Evolutionary conservation across 371 early-diverging fungal species (phyloP), one percentile per base, ranked within the genome.

Genomic region (Mortierella sp.): DNA sequence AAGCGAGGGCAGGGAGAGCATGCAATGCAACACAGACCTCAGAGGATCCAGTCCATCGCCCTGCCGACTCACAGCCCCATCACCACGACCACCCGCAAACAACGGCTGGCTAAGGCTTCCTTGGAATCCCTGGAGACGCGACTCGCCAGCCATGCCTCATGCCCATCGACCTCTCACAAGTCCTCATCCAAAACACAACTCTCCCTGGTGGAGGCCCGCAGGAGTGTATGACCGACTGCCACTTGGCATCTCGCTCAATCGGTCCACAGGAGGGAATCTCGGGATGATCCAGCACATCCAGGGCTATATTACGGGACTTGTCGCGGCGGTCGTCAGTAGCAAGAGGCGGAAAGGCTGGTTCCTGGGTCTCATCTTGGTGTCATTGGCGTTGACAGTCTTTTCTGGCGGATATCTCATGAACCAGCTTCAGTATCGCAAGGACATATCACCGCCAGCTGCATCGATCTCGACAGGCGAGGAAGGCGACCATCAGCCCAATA

Each of bases 311-410:
- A 11, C 53, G 11, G 45, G 53, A 1, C 22, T 58, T 11, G 47
- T 70, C 0, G 63, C 70, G 2, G 63, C 66, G 5, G 13, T 70
- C 6, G 53, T 76, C 44, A 69, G 55, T 63, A 73, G 67, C 52
- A 80, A 76, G 50, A 41, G 77, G 37, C 73, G 77, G 29, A 80
- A 73, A 64, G 71, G 77, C 37, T 80, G 81, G 81, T 80, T 80
- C 44, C 48, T 80, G 40, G 48, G 68, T 47, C 68, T 80, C 24
- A 73, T 80, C 64, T 22, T 76, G 22, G 19, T 76, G 34, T 80
- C 81, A 39, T 63, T 80, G 9, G 74, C 44, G 22, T 48, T 80
- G 50, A 80, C 81, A 2, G 47, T 69, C n/a, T 43, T 80, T 11
- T 77, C 77, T 29, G 77, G 74, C 3, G 77, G 74, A 16, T 77